Evolutionary conservation across 208 protist species (phyloP).

Genomic region (Leishmania mexicana): DNA sequence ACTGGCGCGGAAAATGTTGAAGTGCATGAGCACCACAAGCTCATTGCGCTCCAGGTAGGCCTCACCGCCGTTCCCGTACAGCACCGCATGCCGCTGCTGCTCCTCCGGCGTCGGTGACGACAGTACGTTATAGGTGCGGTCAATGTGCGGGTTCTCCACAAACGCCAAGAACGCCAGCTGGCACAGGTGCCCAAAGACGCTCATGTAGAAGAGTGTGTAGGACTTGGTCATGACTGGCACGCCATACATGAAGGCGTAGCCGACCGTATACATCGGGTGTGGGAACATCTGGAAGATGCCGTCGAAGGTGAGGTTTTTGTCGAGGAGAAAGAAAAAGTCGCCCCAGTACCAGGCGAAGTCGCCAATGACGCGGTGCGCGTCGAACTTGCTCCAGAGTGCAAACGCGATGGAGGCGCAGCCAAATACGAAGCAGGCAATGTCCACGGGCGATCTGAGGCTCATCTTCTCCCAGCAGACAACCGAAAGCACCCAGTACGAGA

Average conservation of each 20-base stretch:
- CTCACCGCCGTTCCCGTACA: slow-evolving; percentile 51
- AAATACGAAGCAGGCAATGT: slow-evolving; percentile 74
- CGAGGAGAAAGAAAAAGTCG: slow-evolving; percentile 96
- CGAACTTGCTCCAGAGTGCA: slow-evolving; percentile 93
- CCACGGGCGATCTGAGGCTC: slow-evolving; percentile 30
- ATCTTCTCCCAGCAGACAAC: slow-evolving; percentile 66
- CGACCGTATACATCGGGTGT: slow-evolving; percentile 96
- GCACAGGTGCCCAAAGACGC: slow-evolving; percentile 91
- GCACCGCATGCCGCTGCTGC: slow-evolving; percentile 41
- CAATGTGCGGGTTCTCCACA: slow-evolving; percentile 94
- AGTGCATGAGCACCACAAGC: slow-evolving; percentile 79
- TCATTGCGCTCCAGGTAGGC: slow-evolving; percentile 58
- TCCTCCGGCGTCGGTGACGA: slow-evolving; percentile 31
- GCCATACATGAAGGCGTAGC: slow-evolving; percentile 95
- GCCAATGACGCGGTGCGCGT: slow-evolving; percentile 95
- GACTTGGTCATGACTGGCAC: slow-evolving; percentile 89
- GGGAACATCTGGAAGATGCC: slow-evolving; percentile 96
- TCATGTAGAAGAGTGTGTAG: slow-evolving; percentile 93
- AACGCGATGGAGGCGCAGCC: slow-evolving; percentile 79
- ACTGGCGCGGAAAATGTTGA: slow-evolving; percentile 73
- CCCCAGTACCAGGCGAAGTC: slow-evolving; percentile 98
- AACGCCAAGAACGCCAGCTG: slow-evolving; percentile 93
- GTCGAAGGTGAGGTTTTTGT: slow-evolving; percentile 93
- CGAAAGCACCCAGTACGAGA: slow-evolving; percentile 80
- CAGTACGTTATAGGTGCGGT: slow-evolving; percentile 67